phyloP scores from a whole-genome alignment of 768 basidiomycete species.

The Scleroderma citrinum region DNA sequence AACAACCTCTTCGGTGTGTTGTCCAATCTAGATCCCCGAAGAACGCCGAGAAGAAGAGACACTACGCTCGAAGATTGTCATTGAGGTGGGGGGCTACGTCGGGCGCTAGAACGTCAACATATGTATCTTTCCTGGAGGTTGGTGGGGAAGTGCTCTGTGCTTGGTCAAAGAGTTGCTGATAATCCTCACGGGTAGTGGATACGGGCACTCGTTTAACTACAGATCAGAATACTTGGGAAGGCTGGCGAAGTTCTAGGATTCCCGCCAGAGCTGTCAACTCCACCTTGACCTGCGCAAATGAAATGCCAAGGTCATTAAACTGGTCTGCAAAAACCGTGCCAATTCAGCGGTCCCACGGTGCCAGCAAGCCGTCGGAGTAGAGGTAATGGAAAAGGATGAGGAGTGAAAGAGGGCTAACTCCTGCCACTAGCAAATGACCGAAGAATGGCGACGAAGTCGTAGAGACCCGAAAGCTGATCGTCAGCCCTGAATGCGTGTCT shows the following conservation, averaged over 20 bases:
- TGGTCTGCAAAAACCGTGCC: constrained; percentile 36
- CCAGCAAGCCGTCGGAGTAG: constrained; percentile 81
- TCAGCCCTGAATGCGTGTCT: constrained; percentile 26
- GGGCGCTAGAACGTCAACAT: constrained; percentile 33
- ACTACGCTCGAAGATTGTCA: constrained; percentile 76
- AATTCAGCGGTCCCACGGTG: constrained; percentile 79
- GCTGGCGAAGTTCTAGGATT: constrained; percentile 49
- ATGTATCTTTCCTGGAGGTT: constrained; percentile 3
- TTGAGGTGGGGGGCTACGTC: constrained; percentile 71
- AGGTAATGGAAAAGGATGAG: constrained; percentile 78
- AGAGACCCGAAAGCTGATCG: constrained; percentile 22
- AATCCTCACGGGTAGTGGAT: constrained; percentile 45
- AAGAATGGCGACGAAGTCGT: neutral
- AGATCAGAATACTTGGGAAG: constrained; percentile 51
- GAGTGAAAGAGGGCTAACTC: constrained; percentile 58
- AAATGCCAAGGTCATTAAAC: constrained; percentile 36
- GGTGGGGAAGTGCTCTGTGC: constrained; percentile 7
- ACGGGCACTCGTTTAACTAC: constrained; percentile 50
- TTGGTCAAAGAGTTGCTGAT: constrained; percentile 43
- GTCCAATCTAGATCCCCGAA: constrained; percentile 86
- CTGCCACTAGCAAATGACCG: constrained; percentile 34
- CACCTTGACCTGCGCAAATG: constrained; percentile 44
- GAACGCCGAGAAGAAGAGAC: constrained; percentile 77
- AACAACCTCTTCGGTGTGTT: constrained; percentile 43
- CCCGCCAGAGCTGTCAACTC: constrained; percentile 59